A percentile compares a stretch with the other conserved stretches of the same genome.
Evolutionary conservation across 768 basidiomycete species (phyloP).

Genomic region (Hebeloma cylindrosporum): DNA sequence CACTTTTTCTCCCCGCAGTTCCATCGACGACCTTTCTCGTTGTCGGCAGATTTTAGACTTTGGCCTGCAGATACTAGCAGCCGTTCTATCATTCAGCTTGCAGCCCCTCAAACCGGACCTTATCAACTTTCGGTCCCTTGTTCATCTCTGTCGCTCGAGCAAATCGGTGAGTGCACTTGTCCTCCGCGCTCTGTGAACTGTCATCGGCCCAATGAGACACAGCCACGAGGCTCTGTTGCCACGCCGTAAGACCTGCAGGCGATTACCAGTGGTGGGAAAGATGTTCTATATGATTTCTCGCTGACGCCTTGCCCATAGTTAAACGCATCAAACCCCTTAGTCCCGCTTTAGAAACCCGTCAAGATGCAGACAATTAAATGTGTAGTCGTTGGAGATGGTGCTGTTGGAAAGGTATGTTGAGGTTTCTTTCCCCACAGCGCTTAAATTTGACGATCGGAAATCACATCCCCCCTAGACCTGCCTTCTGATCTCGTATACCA

Average conservation of each 20-base stretch:
- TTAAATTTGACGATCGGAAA: constrained; percentile 1
- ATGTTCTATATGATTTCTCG: constrained; percentile 4
- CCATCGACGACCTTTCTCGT: constrained; percentile 1
- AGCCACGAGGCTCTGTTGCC: constrained; percentile 45
- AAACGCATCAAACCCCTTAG: constrained; percentile 14
- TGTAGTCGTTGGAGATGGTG: constrained; percentile 97
- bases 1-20: constrained; percentile 1
- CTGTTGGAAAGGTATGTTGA: constrained; percentile 88
- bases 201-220: constrained; percentile 17
- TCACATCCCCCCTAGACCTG: constrained; percentile 66
- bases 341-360: constrained; percentile 18
- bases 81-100: background rate
- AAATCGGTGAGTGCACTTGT: constrained; percentile 17
- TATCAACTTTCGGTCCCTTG: constrained; percentile 8
- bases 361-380: constrained; percentile 97
- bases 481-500: constrained; percentile 95
- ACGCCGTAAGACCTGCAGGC: constrained; percentile 26
- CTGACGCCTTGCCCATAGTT: constrained; percentile 19
- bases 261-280: constrained; percentile 15
- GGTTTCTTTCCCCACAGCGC: constrained; percentile 9
- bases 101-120: constrained; percentile 7
- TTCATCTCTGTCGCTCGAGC: constrained; percentile 21
- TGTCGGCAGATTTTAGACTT: constrained; percentile 2
- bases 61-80: too few species aligned
- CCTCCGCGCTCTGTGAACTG: constrained; percentile 12